These are phyloP conservation scores for Plectosphaerella cucumerina DNA, from an alignment of 2,329 filamentous ascomycete species.

Conservation along the genomic window DNA sequence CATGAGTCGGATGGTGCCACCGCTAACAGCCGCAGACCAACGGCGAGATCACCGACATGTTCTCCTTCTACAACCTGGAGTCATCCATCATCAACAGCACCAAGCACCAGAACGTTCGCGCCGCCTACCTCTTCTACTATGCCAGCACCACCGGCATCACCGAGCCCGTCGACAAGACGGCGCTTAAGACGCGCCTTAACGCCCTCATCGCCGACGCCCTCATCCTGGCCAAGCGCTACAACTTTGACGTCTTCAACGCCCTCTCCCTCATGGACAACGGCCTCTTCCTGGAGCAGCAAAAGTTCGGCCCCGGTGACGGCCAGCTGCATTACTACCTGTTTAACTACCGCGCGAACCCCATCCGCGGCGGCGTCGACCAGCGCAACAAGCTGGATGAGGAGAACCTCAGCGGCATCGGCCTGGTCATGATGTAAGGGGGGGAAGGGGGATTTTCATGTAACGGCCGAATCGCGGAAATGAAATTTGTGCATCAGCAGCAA, in stretches of 20 bases:
- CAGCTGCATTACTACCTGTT: conserved; percentile 96
- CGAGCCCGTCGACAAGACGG: conserved; percentile 45
- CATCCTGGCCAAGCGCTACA: conserved; percentile 75
- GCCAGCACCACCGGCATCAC: conserved; percentile 75
- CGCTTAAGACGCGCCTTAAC: conserved; percentile 77
- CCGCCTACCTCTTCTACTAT: conserved; percentile 97
- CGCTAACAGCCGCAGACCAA: conserved; percentile 34
- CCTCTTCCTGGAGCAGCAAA: conserved; percentile 88
- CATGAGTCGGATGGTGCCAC: background rate
- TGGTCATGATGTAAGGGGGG: conserved; percentile 64
- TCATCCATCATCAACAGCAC: conserved; percentile 83
- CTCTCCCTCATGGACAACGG: conserved; percentile 91
- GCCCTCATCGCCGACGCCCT: conserved; percentile 78
- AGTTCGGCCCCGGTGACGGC: conserved; percentile 91
- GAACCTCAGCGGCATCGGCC: conserved; percentile 78
- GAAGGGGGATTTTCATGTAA: background rate
- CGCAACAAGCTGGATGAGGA: conserved; percentile 74
- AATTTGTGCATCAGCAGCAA: no score
- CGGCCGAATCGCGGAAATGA: no score
- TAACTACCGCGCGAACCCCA: conserved; percentile 88
- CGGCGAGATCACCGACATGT: conserved; percentile 88
- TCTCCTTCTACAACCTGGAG: conserved; percentile 94
- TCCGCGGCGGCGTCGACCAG: conserved; percentile 78
- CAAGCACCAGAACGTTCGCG: conserved; percentile 75
- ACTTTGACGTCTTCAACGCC: conserved; percentile 96